Base-by-base conservation (phyloP, 495 filamentous ascomycete genomes). In the Paragyromitra xinjiangensis region DNA sequence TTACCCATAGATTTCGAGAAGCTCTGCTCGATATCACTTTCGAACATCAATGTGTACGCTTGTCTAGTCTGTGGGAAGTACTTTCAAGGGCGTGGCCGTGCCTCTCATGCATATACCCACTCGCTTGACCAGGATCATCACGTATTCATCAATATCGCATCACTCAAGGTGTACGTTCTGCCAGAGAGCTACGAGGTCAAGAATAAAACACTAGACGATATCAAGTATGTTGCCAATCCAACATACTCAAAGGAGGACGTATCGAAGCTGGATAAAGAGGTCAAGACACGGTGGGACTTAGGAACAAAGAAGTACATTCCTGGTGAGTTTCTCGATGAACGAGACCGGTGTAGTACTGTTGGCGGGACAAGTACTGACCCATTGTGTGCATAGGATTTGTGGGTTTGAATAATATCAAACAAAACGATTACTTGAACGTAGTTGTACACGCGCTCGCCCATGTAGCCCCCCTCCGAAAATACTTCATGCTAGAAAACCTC, bases 361-460 rank as follows among this genome's bases (percentile, higher is more conserved):
- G 29, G 45, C 26, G 3, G 39, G 40, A 59, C 26, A n/a, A 40
- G 48, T 64, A 19, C 77, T 79, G 16, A 79, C 45, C 14, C 29
- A 26, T 48, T 40, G 26, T 11, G 40, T 50, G 37, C 34, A 16
- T 82, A 86, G 91, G 95, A 3, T 99, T 97, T 83, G 94, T 99
- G 75, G 95, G 95, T 73, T 94, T 99, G 91, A 98, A 99, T 86
- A 98, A 99, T 83, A 98, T 99, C 86, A 99, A 99, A 83, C 93
- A 93, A 62, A 99, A 99, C 84, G 95, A 99, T 84, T 99, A 98
- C 84, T 87, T 98, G 78, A 99, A 99, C 82, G 95, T 97, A 6
- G 89, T 98, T 6, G 90, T 95, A n/a, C 96, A 99, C 81, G 90
- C 95, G 12, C 87, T 99, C 14, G 91, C 94, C 0, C 95, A 99